Conservation (phyloP, 2,329 filamentous ascomycete genomes). For the Cadophora luteo-olivacea region DNA sequence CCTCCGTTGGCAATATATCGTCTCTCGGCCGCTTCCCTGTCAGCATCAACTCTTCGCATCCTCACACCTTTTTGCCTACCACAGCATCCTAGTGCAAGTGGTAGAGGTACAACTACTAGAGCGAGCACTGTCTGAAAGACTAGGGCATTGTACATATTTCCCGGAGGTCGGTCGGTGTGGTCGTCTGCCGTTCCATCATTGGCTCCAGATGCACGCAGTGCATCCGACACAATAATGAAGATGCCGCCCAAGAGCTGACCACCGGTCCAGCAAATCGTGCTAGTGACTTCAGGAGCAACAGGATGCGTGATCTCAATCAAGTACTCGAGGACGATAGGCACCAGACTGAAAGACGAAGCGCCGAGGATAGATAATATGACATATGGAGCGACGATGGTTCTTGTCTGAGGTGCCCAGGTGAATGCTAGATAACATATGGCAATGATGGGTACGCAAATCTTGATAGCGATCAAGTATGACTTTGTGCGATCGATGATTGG, state of each 20-base stretch:
- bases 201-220: conserved; percentile 59
- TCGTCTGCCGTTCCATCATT: conserved; percentile 48
- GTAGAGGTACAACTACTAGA: conserved; percentile 67
- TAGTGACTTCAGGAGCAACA: conserved; percentile 83
- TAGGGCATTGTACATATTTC: conserved; percentile 76
- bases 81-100: conserved; percentile 73
- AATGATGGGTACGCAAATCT: conserved; percentile 76
- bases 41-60: conserved; percentile 55
- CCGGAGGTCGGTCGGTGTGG: conserved; percentile 58
- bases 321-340: conserved; percentile 87
- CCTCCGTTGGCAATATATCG: conserved; percentile 25
- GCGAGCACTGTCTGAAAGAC: conserved; percentile 81
- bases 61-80: conserved; percentile 61
- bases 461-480: conserved; percentile 75
- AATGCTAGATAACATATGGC: conserved; percentile 77
- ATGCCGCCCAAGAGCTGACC: conserved; percentile 86
- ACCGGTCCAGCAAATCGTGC: conserved; percentile 82
- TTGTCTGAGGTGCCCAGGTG: conserved; percentile 75
- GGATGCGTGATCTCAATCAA: conserved; percentile 88
- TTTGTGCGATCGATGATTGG: conserved; percentile 89
- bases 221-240: conserved; percentile 84
- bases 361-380: conserved; percentile 78
- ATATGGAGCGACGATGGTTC: conserved; percentile 70
- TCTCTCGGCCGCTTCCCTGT: conserved; percentile 33
- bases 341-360: conserved; percentile 77